Conservation (phyloP, 768 basidiomycete genomes). For the Pleurotus platypus region DNA sequence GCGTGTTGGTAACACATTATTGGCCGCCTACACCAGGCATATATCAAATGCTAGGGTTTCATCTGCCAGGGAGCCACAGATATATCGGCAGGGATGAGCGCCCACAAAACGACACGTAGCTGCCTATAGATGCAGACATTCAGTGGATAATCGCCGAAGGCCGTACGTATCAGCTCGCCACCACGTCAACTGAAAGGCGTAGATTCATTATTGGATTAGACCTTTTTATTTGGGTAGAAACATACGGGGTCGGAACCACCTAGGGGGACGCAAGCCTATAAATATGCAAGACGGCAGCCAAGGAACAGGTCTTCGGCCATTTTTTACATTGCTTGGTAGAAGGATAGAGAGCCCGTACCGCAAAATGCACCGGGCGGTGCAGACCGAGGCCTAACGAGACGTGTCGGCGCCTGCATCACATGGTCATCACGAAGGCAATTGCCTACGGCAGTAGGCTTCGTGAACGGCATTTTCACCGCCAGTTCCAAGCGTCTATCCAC, state of each 20-base stretch:
- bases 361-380: no score
- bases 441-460: no score
- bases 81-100: neutral
- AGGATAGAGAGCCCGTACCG: no score
- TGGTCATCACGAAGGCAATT: no score
- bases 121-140: neutral
- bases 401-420: no score
- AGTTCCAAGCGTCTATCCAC: no score
- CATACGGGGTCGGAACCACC: neutral
- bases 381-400: no score
- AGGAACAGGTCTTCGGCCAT: neutral
- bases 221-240: neutral
- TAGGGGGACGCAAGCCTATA: neutral
- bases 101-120: slow-evolving; percentile 3
- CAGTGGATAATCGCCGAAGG: neutral
- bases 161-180: neutral
- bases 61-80: neutral
- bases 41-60: neutral
- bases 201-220: neutral
- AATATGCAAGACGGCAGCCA: neutral
- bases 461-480: no score
- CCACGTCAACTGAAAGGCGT: neutral
- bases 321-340: no score
- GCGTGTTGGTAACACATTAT: neutral
- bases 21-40: neutral